Evolutionary conservation across 2,329 filamentous ascomycete genomes (phyloP).

Genomic region (Cryphonectria radicalis): DNA sequence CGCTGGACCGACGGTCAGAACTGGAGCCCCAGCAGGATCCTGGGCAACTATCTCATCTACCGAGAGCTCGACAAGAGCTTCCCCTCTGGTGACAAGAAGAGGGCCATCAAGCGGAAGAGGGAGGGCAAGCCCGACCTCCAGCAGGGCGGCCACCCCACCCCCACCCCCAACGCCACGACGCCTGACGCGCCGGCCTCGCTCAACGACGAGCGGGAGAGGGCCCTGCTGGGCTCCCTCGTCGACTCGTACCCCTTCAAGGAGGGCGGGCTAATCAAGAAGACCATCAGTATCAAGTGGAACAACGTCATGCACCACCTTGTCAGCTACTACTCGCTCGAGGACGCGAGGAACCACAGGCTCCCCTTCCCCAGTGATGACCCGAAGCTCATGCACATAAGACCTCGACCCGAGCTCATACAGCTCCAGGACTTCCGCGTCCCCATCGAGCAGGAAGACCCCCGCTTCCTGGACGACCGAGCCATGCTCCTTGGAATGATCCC

Average conservation of each 20-base stretch:
- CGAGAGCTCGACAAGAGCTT: constrained; percentile 80
- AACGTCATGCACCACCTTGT: constrained; percentile 84
- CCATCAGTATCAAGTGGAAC: constrained; percentile 77
- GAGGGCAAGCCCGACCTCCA: constrained; percentile 40
- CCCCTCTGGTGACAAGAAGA: constrained; percentile 82
- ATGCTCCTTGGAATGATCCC: constrained; percentile 23
- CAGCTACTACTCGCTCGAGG: constrained; percentile 83
- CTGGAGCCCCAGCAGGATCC: constrained; percentile 87
- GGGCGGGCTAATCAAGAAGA: constrained; percentile 87
- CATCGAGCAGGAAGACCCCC: constrained; percentile 61
- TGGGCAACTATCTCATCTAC: constrained; percentile 85
- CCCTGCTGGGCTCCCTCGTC: constrained; percentile 78
- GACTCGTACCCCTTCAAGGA: constrained; percentile 89
- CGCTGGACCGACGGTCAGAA: constrained; percentile 91
- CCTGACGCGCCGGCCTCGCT: constrained; percentile 21
- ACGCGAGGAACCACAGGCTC: constrained; percentile 69
- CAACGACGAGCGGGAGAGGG: constrained; percentile 41
- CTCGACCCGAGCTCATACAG: constrained; percentile 61
- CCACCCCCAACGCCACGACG: constrained; percentile 17
- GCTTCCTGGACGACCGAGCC: constrained; percentile 29
- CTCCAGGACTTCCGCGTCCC: constrained; percentile 70
- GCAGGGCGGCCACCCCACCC: constrained; percentile 31
- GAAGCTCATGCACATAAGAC: constrained; percentile 53
- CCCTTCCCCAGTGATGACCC: constrained; percentile 61
- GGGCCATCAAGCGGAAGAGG: constrained; percentile 73